Base-by-base conservation (phyloP, 345 rosid species). In the Anastatica hierochuntica region DNA sequence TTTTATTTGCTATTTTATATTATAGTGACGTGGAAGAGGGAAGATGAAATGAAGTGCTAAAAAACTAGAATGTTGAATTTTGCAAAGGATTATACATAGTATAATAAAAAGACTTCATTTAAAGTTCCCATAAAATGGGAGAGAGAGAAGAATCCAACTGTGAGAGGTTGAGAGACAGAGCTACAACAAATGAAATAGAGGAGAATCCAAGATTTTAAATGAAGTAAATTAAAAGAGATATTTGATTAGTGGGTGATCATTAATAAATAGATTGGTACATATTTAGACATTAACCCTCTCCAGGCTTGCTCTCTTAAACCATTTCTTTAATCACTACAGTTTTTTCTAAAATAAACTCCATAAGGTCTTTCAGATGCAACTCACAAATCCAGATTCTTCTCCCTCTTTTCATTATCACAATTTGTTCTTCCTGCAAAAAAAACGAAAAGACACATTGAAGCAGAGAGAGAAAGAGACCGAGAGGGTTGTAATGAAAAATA, bases 311-410 rank as follows among this genome's bases (percentile, higher is more conserved):
- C n/a, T n/a, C n/a, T n/a, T n/a, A n/a, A n/a, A n/a, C n/a, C n/a
- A n/a, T n/a, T n/a, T n/a, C n/a, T n/a, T n/a, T n/a, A 67, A 51
- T 44, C 51, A 53, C 38, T 52, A 17, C 66, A 45, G 58, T 52
- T 77, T 78, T 74, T 27, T 27, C 35, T 20, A 30, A 58, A 38
- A 44, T 20, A 30, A 58, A 38, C 50, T 58, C 38, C 69, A 65
- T 72, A 48, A 66, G 68, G 45, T 66, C 67, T 63, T 56, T 41
- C 74, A 73, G 80, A 77, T 79, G 84, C 81, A 77, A 72, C 80
- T 74, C 77, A 65, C 58, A 60, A 69, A 49, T 54, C 53, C 55
- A 72, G 82, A 76, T 82, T 82, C 82, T 59, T 52, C 43, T 35
- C 75, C 67, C 20, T n/a, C n/a, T n/a, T 62, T 27, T 48, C 62